A percentile compares a stretch with the other conserved stretches of the same genome.
Conservation (phyloP, 2,329 filamentous ascomycete species). For the Alternaria metachromatica region DNA sequence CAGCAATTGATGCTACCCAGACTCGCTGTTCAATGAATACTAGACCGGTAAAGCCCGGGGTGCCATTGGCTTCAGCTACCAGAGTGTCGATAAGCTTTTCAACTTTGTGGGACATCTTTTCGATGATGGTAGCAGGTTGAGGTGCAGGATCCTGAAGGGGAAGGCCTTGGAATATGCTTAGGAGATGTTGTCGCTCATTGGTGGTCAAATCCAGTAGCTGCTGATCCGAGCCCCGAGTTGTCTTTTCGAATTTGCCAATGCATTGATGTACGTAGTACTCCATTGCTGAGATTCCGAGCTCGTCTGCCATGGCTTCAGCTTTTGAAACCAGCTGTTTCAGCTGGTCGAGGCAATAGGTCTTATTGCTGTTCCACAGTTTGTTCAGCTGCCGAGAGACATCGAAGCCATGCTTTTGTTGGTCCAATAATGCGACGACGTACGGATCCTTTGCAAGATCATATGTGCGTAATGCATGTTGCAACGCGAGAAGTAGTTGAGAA, state of each 20-base stretch:
- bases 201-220: slow-evolving; percentile 39
- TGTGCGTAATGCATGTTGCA: slow-evolving; percentile 22
- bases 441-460: slow-evolving; percentile 51
- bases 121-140: slow-evolving; percentile 15
- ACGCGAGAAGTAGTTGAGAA: slow-evolving; percentile 22
- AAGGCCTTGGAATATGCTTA: slow-evolving; percentile 27
- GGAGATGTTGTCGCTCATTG: slow-evolving; percentile 46
- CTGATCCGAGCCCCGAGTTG: slow-evolving; percentile 23
- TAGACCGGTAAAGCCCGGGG: slow-evolving; percentile 48
- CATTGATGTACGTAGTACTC: slow-evolving; percentile 51
- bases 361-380: slow-evolving; percentile 36
- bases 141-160: slow-evolving; percentile 7
- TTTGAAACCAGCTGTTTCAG: slow-evolving; percentile 44
- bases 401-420: slow-evolving; percentile 26
- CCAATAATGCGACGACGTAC: slow-evolving; percentile 44
- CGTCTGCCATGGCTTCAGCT: slow-evolving; percentile 41
- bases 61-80: slow-evolving; percentile 35
- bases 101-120: slow-evolving; percentile 45
- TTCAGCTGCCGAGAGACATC: slow-evolving; percentile 33
- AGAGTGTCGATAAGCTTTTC: slow-evolving; percentile 47
- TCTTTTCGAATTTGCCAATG: slow-evolving; percentile 36
- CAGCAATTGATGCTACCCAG: slow-evolving; percentile 51
- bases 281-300: slow-evolving; percentile 48
- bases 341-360: slow-evolving; percentile 51
- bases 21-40: slow-evolving; percentile 57